Conservation (phyloP, 306 rosid species). For the Trifolium fragiferum region DNA sequence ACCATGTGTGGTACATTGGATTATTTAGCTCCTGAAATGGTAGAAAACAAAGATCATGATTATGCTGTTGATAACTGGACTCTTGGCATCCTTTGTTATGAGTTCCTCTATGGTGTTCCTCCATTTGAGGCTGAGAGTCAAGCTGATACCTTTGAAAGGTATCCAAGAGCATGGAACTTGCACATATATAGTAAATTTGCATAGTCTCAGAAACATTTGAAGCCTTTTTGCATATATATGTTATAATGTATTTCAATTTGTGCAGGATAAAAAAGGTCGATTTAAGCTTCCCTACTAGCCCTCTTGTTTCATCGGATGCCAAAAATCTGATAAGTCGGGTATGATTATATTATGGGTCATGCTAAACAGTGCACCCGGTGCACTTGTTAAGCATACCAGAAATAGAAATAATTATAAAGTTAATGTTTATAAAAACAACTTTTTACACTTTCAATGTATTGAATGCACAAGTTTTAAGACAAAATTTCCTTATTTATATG, state of each 20-base stretch:
- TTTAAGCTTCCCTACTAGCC: conserved; percentile 66
- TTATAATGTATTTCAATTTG: conserved; percentile 23
- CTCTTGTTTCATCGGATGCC: conserved; percentile 70
- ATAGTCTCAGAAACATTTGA: too few species aligned
- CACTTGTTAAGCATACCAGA: too few species aligned
- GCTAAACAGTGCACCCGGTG: too few species aligned
- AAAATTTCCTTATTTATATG: too few species aligned
- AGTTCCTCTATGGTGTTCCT: conserved; percentile 86
- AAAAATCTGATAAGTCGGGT: conserved; percentile 72
- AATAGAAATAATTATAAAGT: too few species aligned
- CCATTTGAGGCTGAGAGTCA: conserved; percentile 95
- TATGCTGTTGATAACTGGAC: conserved; percentile 92
- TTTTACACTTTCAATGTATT: too few species aligned
- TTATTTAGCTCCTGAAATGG: conserved; percentile 94
- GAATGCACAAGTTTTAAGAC: too few species aligned
- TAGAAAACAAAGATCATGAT: conserved; percentile 87
- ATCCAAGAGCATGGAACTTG: background rate
- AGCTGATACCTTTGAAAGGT: conserved; percentile 79
- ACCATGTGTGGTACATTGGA: conserved; percentile 98
- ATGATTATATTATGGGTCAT: conserved; percentile 30
- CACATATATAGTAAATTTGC: background rate
- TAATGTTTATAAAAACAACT: too few species aligned
- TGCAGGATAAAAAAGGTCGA: conserved; percentile 79
- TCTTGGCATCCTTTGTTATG: conserved; percentile 84
- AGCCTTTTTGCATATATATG: background rate